Evolutionary conservation across 1,139 yeast genomes (phyloP), one percentile per base, ranked within the genome.

Genomic region (Saccharomycopsis hybrid): DNA sequence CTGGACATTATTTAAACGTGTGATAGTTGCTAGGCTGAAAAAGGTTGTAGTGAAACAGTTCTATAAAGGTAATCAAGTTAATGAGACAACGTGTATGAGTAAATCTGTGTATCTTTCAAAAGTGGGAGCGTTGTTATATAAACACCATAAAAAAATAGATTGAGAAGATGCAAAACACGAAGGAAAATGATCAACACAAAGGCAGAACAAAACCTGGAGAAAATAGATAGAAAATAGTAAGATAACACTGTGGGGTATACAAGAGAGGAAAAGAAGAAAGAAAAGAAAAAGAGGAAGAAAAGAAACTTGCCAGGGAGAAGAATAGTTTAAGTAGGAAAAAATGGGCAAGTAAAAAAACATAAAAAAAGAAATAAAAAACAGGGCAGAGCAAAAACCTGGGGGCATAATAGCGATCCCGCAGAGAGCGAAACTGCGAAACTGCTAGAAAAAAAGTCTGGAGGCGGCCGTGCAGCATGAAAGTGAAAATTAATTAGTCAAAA

Each of bases 1-100:
- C 63, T 43, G 8, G 36, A 41, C 31, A 41, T 28, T 28, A 24
- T 13, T 37, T n/a, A 37, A n/a, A n/a, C n/a, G n/a, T n/a, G n/a
- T n/a, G n/a, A n/a, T n/a, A n/a, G n/a, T n/a, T n/a, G n/a, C n/a
- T n/a, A n/a, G n/a, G n/a, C n/a, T n/a, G n/a, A n/a, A n/a, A n/a
- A n/a, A n/a, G n/a, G n/a, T n/a, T n/a, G n/a, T n/a, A n/a, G n/a
- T n/a, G n/a, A n/a, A n/a, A n/a, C n/a, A n/a, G n/a, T n/a, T n/a
- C n/a, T n/a, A n/a, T n/a, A n/a, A n/a, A n/a, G n/a, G n/a, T n/a
- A n/a, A n/a, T 11, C 41, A 24, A 24, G 41, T 2, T 5, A 5
- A n/a, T 8, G 24, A n/a, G 9, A n/a, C 41, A 8, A 24, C 9
- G 24, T 24, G 3, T 24, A 37, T 24, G 30, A 13, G 39, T 11